These are phyloP conservation scores for Solanum appendiculatum DNA, from an alignment of 257 asterid species.

Conservation along the genomic window DNA sequence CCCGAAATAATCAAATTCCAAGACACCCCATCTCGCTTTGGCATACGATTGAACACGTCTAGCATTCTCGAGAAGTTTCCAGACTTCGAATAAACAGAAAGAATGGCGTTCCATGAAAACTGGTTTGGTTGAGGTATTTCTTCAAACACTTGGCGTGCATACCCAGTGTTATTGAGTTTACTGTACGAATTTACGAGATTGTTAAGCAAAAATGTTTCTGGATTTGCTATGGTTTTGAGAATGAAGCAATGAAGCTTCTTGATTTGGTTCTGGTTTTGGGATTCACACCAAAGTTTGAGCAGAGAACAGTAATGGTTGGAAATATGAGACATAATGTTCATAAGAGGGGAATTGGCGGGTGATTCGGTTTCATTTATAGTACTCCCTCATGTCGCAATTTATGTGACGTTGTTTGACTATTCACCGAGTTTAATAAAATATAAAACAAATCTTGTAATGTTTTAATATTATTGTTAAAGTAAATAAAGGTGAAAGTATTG, in stretches of 20 bases:
- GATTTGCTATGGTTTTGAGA: constrained; percentile 36
- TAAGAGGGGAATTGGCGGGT: constrained; percentile 26
- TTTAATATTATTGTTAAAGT: not conserved
- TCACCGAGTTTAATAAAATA: not conserved
- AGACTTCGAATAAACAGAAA: constrained; percentile 57
- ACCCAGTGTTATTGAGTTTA: constrained; percentile 23
- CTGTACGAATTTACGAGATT: constrained; percentile 35
- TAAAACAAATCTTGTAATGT: not conserved
- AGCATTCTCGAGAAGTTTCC: constrained; percentile 45
- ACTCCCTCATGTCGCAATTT: accelerated
- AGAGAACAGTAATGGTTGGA: constrained; percentile 53
- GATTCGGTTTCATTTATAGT: not conserved
- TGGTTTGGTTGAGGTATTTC: constrained; percentile 48
- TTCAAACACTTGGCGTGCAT: constrained; percentile 73
- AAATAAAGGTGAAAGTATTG: not conserved
- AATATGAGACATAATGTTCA: constrained; percentile 29
- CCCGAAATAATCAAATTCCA: constrained; percentile 92
- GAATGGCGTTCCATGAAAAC: constrained; percentile 79
- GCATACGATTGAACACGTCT: constrained; percentile 41
- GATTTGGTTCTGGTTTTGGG: constrained; percentile 30
- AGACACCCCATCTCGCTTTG: constrained; percentile 70
- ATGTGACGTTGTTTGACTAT: not conserved
- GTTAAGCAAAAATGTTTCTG: constrained; percentile 70
- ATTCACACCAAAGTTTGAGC: constrained; percentile 61
- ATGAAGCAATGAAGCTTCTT: constrained; percentile 63